Evolutionary conservation across 2,329 filamentous ascomycete species (phyloP), one percentile per base, ranked within the genome.

Genomic region (Akanthomyces muscarius): DNA sequence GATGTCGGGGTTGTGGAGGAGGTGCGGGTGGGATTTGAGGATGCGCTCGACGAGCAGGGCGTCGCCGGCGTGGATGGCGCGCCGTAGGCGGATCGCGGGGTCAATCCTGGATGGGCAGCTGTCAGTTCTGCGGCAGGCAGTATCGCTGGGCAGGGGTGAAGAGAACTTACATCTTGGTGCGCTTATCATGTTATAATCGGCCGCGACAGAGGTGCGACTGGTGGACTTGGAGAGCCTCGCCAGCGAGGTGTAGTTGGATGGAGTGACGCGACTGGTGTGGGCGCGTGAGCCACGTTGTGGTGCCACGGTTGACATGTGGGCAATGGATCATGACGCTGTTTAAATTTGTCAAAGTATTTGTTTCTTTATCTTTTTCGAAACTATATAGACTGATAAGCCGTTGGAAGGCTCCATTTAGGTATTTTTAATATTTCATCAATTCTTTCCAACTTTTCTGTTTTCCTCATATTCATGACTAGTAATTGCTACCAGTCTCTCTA

Each of bases 1-100:
- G 69, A 85, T 84, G 74, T 96, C 91, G 2, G 92, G 91, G 71
- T 96, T 96, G 71, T 89, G 88, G 33, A 96, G 80, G 66, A 89
- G 84, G 21, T 78, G 72, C 0, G 89, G 89, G 71, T 94, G 87
- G 64, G 87, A 87, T 67, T 82, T 84, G 67, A 96, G 81, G 72
- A 96, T 92, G 72, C 92, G 89, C 68, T 83, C 78, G 68, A 92
- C 89, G 67, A 96, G 88, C 62, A 86, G 78, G 59, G 79, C 76
- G 74, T 94, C 89, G 74, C 90, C 87, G 70, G 86, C 83, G 72
- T 89, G 83, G 74, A 97, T 94, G 65, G 92, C 92, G 69, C 92
- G 88, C 68, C 92, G 89, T 51, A 96, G 81, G 69, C 92, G 89
- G 73, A 88, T 85, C 63, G 88, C 84, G 63, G 90, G 84, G 66